These are phyloP conservation scores for Agroathelia rolfsii DNA, from an alignment of 1,284 basidiomycete genomes.

Conservation along the genomic window DNA sequence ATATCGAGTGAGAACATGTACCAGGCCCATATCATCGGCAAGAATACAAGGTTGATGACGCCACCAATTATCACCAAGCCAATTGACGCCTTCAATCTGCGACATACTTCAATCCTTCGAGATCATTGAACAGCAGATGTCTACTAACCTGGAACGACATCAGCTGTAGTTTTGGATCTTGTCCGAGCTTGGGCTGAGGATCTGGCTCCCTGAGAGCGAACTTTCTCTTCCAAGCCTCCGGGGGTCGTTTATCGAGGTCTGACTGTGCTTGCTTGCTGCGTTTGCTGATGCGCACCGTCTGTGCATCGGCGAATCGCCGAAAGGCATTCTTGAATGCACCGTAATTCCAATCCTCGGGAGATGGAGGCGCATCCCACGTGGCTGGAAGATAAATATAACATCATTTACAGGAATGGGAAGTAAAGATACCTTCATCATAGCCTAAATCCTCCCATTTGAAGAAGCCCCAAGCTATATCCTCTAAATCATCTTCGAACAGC, in stretches of 20 bases:
- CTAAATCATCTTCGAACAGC: constrained; percentile 39
- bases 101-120: constrained; percentile 9
- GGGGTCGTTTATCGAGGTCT: constrained; percentile 33
- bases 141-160: constrained; percentile 74
- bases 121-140: constrained; percentile 1
- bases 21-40: constrained; percentile 97
- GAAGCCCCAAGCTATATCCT: constrained; percentile 65
- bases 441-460: constrained; percentile 88
- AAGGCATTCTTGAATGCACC: constrained; percentile 60
- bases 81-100: constrained; percentile 86
- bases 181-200: constrained; percentile 53
- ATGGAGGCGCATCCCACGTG: constrained; percentile 86
- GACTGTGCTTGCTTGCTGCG: constrained; percentile 30
- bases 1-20: constrained; percentile 24
- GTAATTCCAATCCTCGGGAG: constrained; percentile 44
- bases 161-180: constrained; percentile 48
- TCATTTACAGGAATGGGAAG: no score
- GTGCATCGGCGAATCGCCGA: constrained; percentile 51
- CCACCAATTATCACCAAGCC: constrained; percentile 88
- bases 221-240: constrained; percentile 34
- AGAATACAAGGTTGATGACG: constrained; percentile 82
- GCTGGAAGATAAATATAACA: constrained; percentile 32
- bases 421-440: constrained; percentile 69
- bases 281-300: constrained; percentile 50
- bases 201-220: constrained; percentile 34